These are phyloP conservation scores for Solanum rostratum DNA, from an alignment of 257 asterid genomes.

Conservation along the genomic window DNA sequence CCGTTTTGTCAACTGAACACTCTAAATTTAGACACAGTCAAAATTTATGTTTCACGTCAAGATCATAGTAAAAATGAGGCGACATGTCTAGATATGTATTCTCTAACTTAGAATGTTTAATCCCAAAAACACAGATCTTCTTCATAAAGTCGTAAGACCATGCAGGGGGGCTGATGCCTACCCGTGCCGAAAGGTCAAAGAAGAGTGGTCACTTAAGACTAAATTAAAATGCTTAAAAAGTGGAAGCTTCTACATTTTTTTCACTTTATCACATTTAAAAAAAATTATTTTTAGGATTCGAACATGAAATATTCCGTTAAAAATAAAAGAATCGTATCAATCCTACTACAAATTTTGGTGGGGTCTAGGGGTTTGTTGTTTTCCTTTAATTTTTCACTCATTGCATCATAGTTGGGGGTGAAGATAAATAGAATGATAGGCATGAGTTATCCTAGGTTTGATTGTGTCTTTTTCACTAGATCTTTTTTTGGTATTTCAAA, in stretches of 20 bases:
- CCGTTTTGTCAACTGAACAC: background rate
- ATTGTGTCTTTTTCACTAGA: background rate
- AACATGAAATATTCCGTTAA: background rate
- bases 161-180: no score
- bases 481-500: background rate
- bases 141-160: no score
- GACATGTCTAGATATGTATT: background rate
- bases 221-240: background rate
- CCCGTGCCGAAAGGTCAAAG: no score
- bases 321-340: accelerated
- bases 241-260: background rate
- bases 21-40: background rate
- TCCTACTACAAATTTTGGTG: background rate
- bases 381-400: background rate
- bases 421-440: background rate
- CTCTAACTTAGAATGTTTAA: background rate
- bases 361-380: background rate
- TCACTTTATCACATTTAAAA: background rate
- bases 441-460: background rate
- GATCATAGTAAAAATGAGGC: background rate
- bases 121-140: no score
- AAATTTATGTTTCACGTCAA: background rate
- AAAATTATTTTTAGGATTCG: background rate
- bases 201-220: background rate
- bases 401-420: background rate